A percentile compares a stretch with the other conserved stretches of the same genome.
phyloP scores from a whole-genome alignment of 148 eudicot species.

The Pouteria glomerata region DNA sequence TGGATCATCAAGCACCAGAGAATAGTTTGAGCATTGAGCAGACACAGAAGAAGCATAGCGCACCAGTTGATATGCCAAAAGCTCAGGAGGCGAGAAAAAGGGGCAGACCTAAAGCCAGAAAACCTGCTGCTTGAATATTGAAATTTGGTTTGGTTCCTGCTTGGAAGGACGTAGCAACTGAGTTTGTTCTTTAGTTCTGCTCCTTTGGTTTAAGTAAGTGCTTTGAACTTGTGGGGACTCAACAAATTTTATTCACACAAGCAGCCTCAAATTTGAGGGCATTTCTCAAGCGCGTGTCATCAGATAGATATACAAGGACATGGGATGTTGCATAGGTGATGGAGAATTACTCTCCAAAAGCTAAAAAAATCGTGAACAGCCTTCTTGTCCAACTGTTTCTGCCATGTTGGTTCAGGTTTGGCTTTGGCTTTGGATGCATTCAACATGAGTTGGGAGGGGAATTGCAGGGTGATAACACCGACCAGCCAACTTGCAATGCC shows the following conservation, averaged over 20 bases:
- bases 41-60: neutral
- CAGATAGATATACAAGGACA: too few species aligned
- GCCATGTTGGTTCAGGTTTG: neutral
- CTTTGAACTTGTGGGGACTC: neutral
- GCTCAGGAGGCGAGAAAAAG: constrained; percentile 14
- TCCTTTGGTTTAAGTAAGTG: constrained; percentile 1
- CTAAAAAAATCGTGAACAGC: neutral
- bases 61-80: constrained; percentile 11
- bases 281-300: too few species aligned
- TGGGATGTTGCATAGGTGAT: neutral
- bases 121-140: constrained; percentile 13
- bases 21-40: neutral
- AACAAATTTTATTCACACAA: neutral
- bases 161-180: neutral
- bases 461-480: too few species aligned
- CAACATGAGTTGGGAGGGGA: too few species aligned
- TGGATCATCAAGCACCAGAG: constrained; percentile 12
- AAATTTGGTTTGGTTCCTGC: neutral
- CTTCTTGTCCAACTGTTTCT: neutral
- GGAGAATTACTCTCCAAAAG: neutral
- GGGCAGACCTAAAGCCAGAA: constrained; percentile 18
- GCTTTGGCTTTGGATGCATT: too few species aligned
- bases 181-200: too few species aligned
- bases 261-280: neutral
- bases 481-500: neutral